Evolutionary conservation across 352 stramenopile species (phyloP), one percentile per base, ranked within the genome.

Genomic region (Lagenidium giganteum): DNA sequence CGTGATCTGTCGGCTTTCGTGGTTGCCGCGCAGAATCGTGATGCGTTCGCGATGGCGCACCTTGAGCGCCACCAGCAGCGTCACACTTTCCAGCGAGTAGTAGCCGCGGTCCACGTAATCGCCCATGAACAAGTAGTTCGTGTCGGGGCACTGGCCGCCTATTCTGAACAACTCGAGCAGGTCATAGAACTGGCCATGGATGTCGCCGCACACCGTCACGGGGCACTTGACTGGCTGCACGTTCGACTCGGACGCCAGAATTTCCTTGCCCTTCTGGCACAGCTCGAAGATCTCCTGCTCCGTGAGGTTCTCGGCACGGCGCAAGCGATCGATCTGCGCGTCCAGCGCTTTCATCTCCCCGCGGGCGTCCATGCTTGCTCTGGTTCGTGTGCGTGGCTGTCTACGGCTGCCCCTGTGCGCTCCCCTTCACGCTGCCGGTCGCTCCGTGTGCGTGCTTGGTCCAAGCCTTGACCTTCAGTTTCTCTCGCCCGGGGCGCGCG

Each of bases 71-170:
- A 92, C 72, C 24, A 95, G 62, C 24, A 95, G 61, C 47, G 75
- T 75, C 17, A 95, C 74, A 36, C 68, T 91, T 60, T 93, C 81
- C 25, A 95, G 63, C 42, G 75, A 90, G 58, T 94, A 93, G 63
- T 93, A 93, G 8, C 83, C 83, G 20, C 83, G 83, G 60, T 95
- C 83, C 23, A 95, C 83, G 41, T 92, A 95, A 63, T 95, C 83
- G 25, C 83, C 83, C 79, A 95, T 91, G 68, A 95, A 95, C 11
- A 95, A 64, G 70, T 95, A 95, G 64, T 95, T 95, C 29, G 83
- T 95, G 57, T 95, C 83, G 20, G 83, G 83, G 48, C 80, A 90
- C 16, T 66, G 65, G 18, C 83, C 83, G 58, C 83, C 82, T 83
- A 95, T 93, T 67, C 77, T 75, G 57, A 95, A 95, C 27, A 95